These are phyloP conservation scores for Coemansia sp. DNA, from an alignment of 192 early-diverging fungal species.

Conservation along the genomic window DNA sequence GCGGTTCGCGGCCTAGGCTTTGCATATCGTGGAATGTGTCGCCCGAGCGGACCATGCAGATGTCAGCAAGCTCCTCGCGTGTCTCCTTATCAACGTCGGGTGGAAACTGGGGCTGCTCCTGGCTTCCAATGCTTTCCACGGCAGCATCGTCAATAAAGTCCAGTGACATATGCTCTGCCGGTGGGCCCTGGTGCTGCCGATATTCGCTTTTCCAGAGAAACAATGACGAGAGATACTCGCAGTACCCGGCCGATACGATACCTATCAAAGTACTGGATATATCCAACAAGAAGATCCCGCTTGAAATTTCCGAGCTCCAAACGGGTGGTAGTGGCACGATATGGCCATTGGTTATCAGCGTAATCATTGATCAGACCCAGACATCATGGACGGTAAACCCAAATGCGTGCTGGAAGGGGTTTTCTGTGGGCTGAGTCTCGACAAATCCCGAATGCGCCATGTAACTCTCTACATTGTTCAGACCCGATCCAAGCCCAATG, in stretches of 20 bases:
- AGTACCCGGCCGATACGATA: slow-evolving; percentile 8
- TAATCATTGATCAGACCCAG: background rate
- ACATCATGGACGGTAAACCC: slow-evolving; percentile 5
- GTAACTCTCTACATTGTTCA: slow-evolving; percentile 5
- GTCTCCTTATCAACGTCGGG: background rate
- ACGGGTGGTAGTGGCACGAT: background rate
- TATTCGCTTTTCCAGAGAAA: background rate
- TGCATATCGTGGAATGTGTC: background rate
- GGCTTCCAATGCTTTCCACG: background rate
- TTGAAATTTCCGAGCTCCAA: background rate
- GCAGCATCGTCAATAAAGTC: background rate
- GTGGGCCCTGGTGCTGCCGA: background rate
- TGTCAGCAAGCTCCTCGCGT: background rate
- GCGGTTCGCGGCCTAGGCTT: background rate
- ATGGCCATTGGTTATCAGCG: background rate
- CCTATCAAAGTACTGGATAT: slow-evolving; percentile 1
- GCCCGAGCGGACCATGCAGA: background rate
- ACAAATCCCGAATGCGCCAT: background rate
- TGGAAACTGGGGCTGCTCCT: background rate
- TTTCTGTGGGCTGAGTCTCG: background rate
- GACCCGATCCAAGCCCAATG: slow-evolving; percentile 5
- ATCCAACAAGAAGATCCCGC: background rate
- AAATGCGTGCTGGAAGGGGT: slow-evolving; percentile 10
- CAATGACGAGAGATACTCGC: background rate
- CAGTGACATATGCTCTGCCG: background rate